Conservation (phyloP, 2,329 filamentous ascomycete genomes). For the Botrytis porri region DNA sequence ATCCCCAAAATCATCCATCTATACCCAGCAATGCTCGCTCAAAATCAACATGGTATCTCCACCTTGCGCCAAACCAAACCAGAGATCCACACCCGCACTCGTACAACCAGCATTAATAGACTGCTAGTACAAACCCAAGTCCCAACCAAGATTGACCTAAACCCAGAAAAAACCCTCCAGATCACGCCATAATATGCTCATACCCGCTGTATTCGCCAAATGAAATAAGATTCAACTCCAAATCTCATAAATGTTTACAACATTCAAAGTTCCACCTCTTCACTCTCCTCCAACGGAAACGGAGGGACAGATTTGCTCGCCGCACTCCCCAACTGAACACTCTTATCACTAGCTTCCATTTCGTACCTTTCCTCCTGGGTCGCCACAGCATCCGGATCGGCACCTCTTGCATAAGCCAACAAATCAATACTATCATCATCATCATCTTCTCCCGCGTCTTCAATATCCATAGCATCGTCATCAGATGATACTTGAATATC, state of each 20-base stretch:
- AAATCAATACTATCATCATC: slow-evolving; percentile 20
- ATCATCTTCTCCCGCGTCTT: slow-evolving; percentile 2
- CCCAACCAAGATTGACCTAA: not conserved
- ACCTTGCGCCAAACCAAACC: not conserved
- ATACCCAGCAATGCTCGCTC: not conserved
- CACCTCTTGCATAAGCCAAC: slow-evolving; percentile 6
- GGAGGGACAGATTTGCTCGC: not conserved
- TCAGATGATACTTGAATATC: slow-evolving; percentile 11
- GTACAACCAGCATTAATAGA: not conserved
- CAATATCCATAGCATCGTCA: not conserved
- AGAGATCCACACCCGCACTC: not conserved
- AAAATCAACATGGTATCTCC: slow-evolving; percentile 4
- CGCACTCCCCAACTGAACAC: slow-evolving; percentile 10
- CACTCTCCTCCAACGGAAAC: not conserved
- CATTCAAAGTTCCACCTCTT: not conserved
- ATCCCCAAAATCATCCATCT: not conserved
- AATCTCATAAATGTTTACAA: not conserved
- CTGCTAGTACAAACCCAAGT: not conserved
- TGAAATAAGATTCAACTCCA: not conserved
- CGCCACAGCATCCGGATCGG: slow-evolving; percentile 2
- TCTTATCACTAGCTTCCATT: slow-evolving; percentile 16
- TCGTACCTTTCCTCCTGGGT: slow-evolving; percentile 10
- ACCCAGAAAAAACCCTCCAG: not conserved
- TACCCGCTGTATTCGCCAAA: not conserved
- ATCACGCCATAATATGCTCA: not conserved